Evolutionary conservation across 306 rosid species (phyloP).

Genomic region (Dryas drummondii): DNA sequence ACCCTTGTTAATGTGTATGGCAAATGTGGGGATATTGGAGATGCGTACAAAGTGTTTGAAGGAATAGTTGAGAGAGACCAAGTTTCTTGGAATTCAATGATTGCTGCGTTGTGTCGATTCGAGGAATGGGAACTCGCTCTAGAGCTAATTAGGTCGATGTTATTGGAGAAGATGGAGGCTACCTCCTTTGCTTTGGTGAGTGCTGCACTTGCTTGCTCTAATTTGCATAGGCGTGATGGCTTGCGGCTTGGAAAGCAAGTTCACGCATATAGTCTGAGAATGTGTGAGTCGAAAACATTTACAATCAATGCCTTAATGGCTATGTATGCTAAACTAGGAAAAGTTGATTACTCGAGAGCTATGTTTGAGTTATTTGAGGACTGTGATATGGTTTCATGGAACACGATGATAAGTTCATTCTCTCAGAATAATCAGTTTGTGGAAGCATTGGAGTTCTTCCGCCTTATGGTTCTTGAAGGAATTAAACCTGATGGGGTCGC

Average conservation of each 20-base stretch:
- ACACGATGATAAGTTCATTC: slow-evolving; percentile 68
- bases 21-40: slow-evolving; percentile 54
- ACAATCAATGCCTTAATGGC: slow-evolving; percentile 74
- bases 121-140: slow-evolving; percentile 71
- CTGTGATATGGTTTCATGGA: slow-evolving; percentile 76
- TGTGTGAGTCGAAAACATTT: slow-evolving; percentile 46
- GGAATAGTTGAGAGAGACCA: slow-evolving; percentile 53
- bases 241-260: slow-evolving; percentile 66
- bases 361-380: slow-evolving; percentile 64
- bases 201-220: slow-evolving; percentile 65
- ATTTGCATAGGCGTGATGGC: slow-evolving; percentile 38
- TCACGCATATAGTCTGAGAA: slow-evolving; percentile 60
- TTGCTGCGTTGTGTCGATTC: slow-evolving; percentile 52
- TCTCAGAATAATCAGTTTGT: slow-evolving; percentile 65
- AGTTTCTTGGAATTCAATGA: slow-evolving; percentile 86
- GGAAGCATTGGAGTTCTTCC: slow-evolving; percentile 52
- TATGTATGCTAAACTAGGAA: slow-evolving; percentile 72
- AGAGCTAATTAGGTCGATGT: slow-evolving; percentile 53
- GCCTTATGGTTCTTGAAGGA: slow-evolving; percentile 51
- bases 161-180: slow-evolving; percentile 48
- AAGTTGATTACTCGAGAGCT: slow-evolving; percentile 47
- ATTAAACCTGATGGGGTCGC: slow-evolving; percentile 71
- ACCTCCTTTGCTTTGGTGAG: slow-evolving; percentile 78
- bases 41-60: slow-evolving; percentile 55
- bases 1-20: slow-evolving; percentile 72